phyloP scores from a whole-genome alignment of 805 yeast species.

The Cyberlindnera xishuangbannaensis region DNA sequence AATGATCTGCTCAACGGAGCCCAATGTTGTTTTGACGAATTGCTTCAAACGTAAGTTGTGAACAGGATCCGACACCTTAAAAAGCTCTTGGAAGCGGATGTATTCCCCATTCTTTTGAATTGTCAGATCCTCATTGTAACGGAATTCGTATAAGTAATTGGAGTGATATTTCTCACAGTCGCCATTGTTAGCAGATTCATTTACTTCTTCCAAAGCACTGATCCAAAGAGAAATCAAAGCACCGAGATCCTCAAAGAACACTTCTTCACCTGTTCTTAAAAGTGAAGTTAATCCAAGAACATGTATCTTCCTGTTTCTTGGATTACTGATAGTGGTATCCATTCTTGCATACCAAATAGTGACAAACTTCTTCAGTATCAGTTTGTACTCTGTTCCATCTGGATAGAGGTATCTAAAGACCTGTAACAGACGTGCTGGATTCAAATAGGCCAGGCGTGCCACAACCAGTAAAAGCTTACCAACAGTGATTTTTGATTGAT shows the following conservation, averaged over 20 bases:
- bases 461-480: constrained; percentile 30
- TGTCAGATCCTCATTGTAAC: constrained; percentile 19
- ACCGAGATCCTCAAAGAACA: constrained; percentile 27
- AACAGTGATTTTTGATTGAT: constrained; percentile 27
- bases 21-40: constrained; percentile 37
- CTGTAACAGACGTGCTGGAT: constrained; percentile 25
- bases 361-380: constrained; percentile 25
- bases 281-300: constrained; percentile 56
- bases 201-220: constrained; percentile 65
- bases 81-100: constrained; percentile 33
- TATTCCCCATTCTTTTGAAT: constrained; percentile 36
- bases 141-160: constrained; percentile 30
- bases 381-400: constrained; percentile 23
- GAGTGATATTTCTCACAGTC: constrained; percentile 50
- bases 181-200: constrained; percentile 59
- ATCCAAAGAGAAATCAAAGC: constrained; percentile 39
- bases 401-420: constrained; percentile 26
- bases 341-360: constrained; percentile 40
- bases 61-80: constrained; percentile 42
- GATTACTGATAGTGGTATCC: constrained; percentile 56
- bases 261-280: constrained; percentile 31
- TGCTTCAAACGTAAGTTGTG: constrained; percentile 45
- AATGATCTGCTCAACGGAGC: constrained; percentile 15
- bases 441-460: constrained; percentile 31
- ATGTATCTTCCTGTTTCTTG: constrained; percentile 66